Base-by-base conservation (phyloP, 169 alveolate species). In the Eimeria acervulina region DNA sequence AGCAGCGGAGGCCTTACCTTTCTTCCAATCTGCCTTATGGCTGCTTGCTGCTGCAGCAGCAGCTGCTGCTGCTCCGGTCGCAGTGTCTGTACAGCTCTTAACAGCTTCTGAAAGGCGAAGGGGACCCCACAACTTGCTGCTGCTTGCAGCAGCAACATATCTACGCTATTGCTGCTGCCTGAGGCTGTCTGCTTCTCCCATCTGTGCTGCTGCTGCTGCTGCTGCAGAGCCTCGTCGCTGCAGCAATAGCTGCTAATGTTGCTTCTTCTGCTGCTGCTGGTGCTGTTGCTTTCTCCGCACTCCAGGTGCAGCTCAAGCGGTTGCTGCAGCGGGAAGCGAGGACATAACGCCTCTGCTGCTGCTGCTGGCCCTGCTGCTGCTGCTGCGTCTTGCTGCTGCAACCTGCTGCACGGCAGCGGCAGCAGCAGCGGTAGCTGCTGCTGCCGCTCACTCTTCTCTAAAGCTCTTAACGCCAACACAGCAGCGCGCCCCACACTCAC, bases 311-410 rank as follows among this genome's bases (percentile, higher is more conserved):
- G 36, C 63, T 78, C 66, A n/a, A 44, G 63, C 63, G 88, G 61
- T 17, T n/a, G 63, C 88, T 78, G 88, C 52, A 78, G 88, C 88
- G 88, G 88, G 40, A 78, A 78, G 40, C 26, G 31, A 36, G 88
- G 88, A 7, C 17, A 28, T n/a, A 38, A 47, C 55, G 55, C 21
- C 63, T 78, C 88, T 44, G 88, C 38, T 78, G 88, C 88, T 72
- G 84, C 84, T 78, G 88, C 88, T 42, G 88, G 19, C 42, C 66
- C 88, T 78, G 88, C 66, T 40, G 63, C 88, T 78, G 88, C 88
- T 78, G 88, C 88, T 78, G 88, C 88, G 40, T 40, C 40, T 13
- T 40, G 88, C 88, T 78, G 88, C 88, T 42, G 88, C 88, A 78
- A 6, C 88, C 42, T 78, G 88, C 88, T 38, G 63, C 63, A 78